Base-by-base conservation (phyloP, 2,329 filamentous ascomycete genomes). In the Scortechinia acanthostroma region DNA sequence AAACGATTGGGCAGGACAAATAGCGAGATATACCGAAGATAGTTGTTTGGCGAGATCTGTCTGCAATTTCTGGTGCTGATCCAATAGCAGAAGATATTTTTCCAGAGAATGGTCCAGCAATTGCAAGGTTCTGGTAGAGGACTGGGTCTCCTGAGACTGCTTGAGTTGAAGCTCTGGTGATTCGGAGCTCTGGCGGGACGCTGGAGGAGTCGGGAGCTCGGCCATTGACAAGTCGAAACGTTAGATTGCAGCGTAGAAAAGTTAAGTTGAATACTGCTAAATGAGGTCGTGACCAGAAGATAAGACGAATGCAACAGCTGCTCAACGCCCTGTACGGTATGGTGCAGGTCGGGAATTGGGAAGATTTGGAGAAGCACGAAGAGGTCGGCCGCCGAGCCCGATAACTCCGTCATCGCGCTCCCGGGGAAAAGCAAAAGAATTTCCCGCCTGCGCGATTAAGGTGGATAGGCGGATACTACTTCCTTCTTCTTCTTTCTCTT, bases 1-100 rank as follows among this genome's bases (percentile, higher is more conserved):
- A n/a, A n/a, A n/a, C n/a, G n/a, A n/a, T n/a, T n/a, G n/a, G n/a
- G n/a, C 22, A 35, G 37, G 19, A 15, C n/a, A 43, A 42, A 23
- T 17, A 42, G 37, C 14, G 13, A 22, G 40, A 37, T 52, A 45
- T 64, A 70, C 66, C 47, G 59, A 61, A 22, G 66, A 66, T 10
- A 70, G 48, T 6, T 56, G 50, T 28, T 58, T 58, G 4, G 62
- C 57, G 3, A 70, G 46, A 10, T 60, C 54, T 22, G 56, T 52
- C 30, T 66, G 66, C 35, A 69, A 49, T 28, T 55, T 55, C 46
- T 69, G 66, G 45, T 71, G 64, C 21, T 54, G 53, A 53, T 71
- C 64, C 21, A 70, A 55, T 6, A 70, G 59, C 21, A 57, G 47
- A 37, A 71, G 58, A 51, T 71, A 71, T 21, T 55, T 58, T 47